Base-by-base conservation (phyloP, 805 yeast species). In the Barnettozyma salicaria region DNA sequence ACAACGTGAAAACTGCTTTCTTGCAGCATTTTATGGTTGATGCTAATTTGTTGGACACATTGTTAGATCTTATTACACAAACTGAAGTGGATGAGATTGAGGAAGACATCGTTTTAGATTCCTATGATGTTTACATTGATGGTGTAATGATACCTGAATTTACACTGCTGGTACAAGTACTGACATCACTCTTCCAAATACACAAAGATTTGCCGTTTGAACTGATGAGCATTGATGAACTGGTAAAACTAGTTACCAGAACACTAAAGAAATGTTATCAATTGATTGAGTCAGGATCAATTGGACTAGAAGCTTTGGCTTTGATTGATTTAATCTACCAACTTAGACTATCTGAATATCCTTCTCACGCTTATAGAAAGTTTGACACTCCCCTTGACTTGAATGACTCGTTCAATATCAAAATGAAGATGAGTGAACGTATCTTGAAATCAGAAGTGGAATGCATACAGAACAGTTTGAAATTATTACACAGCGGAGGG, bases 131-230 rank as follows among this genome's bases (percentile, higher is more conserved):
- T 37, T 81, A 70, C 48, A 51, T 44, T 3, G 66, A 74, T 29
- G 77, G 79, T 9, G 84, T 76, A 24, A 64, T 80, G 1, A 53
- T 71, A 14, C 68, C 79, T n/a, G 90, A 84, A 54, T 57, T 74
- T 27, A 59, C 68, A 1, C 56, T 80, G 16, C 36, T 82, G 5
- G 40, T 79, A 5, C 81, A 80, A 46, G 63, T 74, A 3, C 47
- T 80, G 8, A 62, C 76, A 1, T 62, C 67, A 5, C 20, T 40
- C 6, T 18, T 34, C 6, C 43, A 3, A 26, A 64, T 10, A 53
- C 59, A 12, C 57, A 54, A 36, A 38, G 52, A 28, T 39, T 13
- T 44, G 32, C 17, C 26, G 30, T 16, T 55, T 52, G 39, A 53
- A 41, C 14, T 32, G 24, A 2, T 48, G 48, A 17, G 34, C 37